A percentile compares a stretch with the other conserved stretches of the same genome.
phyloP scores from a whole-genome alignment of 768 basidiomycete species.

The Naematelia aurantialba region DNA sequence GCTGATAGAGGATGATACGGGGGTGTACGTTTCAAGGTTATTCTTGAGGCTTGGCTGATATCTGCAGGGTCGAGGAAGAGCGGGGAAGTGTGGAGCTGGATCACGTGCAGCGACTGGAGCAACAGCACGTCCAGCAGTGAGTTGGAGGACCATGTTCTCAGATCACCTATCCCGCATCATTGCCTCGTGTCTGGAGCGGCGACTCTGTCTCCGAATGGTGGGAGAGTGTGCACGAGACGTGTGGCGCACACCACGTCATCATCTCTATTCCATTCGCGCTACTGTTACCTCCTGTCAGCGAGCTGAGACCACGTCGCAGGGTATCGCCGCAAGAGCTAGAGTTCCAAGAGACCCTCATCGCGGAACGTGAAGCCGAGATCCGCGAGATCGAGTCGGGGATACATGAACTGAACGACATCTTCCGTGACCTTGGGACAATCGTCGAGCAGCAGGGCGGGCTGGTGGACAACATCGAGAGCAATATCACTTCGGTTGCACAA shows the following conservation, averaged over 20 bases:
- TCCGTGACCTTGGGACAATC: slow-evolving; percentile 89
- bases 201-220: not conserved
- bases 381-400: slow-evolving; percentile 95
- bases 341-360: slow-evolving; percentile 90
- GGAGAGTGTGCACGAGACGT: not conserved
- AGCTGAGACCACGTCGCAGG: slow-evolving; percentile 12
- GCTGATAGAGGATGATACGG: slow-evolving; percentile 51
- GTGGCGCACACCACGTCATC: too few species aligned
- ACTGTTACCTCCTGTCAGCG: not conserved
- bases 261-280: too few species aligned
- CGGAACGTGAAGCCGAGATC: slow-evolving; percentile 90
- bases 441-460: slow-evolving; percentile 92
- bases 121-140: slow-evolving; percentile 45
- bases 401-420: slow-evolving; percentile 92
- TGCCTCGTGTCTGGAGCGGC: not conserved
- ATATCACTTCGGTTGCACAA: slow-evolving; percentile 77
- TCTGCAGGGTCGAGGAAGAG: slow-evolving; percentile 19
- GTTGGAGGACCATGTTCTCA: slow-evolving; percentile 2
- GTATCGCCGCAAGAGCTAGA: slow-evolving; percentile 64
- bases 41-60: too few species aligned
- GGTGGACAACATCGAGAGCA: slow-evolving; percentile 97
- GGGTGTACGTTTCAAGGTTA: slow-evolving; percentile 18
- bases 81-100: slow-evolving; percentile 45
- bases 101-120: slow-evolving; percentile 21
- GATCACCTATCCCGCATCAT: slow-evolving; percentile 1